Conservation (phyloP, 2,329 filamentous ascomycete genomes). For the Colletotrichum tabaci region DNA sequence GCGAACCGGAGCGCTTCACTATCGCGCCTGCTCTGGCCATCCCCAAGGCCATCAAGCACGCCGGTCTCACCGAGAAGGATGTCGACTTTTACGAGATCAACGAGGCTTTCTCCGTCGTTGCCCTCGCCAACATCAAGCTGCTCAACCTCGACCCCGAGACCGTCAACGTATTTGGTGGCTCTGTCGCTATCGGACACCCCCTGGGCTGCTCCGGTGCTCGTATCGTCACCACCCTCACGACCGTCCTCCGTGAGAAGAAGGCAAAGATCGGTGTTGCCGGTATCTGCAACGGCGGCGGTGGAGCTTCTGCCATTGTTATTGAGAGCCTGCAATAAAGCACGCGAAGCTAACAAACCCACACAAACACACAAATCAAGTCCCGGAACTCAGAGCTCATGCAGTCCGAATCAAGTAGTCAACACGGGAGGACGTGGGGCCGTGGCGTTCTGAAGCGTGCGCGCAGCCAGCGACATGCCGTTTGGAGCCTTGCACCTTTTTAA, state of each 20-base stretch:
- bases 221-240: conserved; percentile 90
- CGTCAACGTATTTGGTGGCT: conserved; percentile 95
- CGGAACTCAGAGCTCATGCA: conserved; percentile 33
- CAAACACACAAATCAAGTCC: not conserved
- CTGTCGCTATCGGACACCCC: conserved; percentile 95
- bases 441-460: not conserved
- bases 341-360: not conserved
- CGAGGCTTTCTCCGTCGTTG: conserved; percentile 98
- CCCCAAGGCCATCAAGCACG: conserved; percentile 97
- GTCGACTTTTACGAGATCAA: conserved; percentile 99
- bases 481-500: not conserved
- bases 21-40: conserved; percentile 94
- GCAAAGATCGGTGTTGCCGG: conserved; percentile 94
- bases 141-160: conserved; percentile 84
- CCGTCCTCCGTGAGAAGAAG: conserved; percentile 90
- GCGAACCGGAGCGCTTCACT: conserved; percentile 95
- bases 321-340: conserved; percentile 74
- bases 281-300: conserved; percentile 98
- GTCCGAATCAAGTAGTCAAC: conserved; percentile 13
- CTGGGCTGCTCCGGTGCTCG: conserved; percentile 94
- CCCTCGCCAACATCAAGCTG: conserved; percentile 95
- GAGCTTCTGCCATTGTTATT: conserved; percentile 93
- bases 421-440: conserved; percentile 24
- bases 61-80: conserved; percentile 81
- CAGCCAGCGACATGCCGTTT: conserved; percentile 6